phyloP scores from a whole-genome alignment of 2,329 filamentous ascomycete genomes.

The Beauveria varroae region DNA sequence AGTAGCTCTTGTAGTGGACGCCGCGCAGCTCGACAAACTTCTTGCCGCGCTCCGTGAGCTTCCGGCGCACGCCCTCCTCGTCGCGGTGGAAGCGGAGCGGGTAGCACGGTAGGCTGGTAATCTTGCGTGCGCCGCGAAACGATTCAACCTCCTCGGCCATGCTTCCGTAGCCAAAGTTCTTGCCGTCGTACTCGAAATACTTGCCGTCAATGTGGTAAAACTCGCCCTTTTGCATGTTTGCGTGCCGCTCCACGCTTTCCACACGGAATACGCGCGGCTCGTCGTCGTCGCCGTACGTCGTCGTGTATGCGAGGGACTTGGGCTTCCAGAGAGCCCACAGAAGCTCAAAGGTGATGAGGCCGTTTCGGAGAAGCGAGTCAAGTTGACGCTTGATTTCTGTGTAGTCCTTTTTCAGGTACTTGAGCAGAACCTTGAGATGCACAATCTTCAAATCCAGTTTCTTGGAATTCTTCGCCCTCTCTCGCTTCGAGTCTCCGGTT shows the following conservation, averaged over 20 bases:
- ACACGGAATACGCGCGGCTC: slow-evolving; percentile 79
- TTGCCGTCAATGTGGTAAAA: slow-evolving; percentile 71
- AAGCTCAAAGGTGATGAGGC: slow-evolving; percentile 81
- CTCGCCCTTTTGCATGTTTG: slow-evolving; percentile 60
- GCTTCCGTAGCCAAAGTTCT: slow-evolving; percentile 69
- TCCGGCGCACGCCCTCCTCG: slow-evolving; percentile 52
- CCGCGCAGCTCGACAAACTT: slow-evolving; percentile 76
- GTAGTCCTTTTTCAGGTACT: slow-evolving; percentile 78
- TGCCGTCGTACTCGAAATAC: slow-evolving; percentile 86
- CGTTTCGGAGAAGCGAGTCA: slow-evolving; percentile 71
- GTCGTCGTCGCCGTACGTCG: slow-evolving; percentile 68
- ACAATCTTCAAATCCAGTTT: slow-evolving; percentile 49
- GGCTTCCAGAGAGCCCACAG: slow-evolving; percentile 88
- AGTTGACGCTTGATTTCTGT: slow-evolving; percentile 68
- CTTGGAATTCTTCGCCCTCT: slow-evolving; percentile 54
- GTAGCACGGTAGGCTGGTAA: slow-evolving; percentile 69
- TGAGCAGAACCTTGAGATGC: slow-evolving; percentile 65
- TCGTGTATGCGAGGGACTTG: slow-evolving; percentile 68
- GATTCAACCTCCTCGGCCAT: slow-evolving; percentile 61
- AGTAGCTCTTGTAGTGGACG: slow-evolving; percentile 74
- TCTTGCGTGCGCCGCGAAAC: slow-evolving; percentile 78
- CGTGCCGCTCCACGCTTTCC: slow-evolving; percentile 65
- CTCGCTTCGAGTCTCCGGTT: slow-evolving; percentile 41
- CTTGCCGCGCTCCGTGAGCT: slow-evolving; percentile 73
- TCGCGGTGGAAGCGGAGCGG: slow-evolving; percentile 76